A percentile compares a stretch with the other conserved stretches of the same genome.
Conservation (phyloP, 805 yeast genomes). For the Priceomyces castillae region DNA sequence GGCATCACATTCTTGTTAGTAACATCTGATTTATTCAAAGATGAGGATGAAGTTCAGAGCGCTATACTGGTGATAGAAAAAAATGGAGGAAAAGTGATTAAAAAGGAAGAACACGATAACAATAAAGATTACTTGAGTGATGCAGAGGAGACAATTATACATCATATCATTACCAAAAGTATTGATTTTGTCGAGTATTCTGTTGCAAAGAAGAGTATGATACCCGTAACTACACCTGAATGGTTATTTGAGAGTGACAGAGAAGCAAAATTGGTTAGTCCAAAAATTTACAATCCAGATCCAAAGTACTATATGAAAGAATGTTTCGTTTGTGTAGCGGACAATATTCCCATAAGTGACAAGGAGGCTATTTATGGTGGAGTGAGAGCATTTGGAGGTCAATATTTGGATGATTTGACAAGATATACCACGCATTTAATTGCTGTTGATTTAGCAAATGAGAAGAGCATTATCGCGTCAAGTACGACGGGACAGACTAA, state of each 20-base stretch:
- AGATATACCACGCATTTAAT: slow-evolving; percentile 78
- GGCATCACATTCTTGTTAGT: slow-evolving; percentile 20
- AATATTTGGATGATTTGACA: slow-evolving; percentile 58
- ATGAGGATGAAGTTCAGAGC: slow-evolving; percentile 11
- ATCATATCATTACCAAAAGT: slow-evolving; percentile 53
- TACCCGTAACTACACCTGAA: slow-evolving; percentile 60
- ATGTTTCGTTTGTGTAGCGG: slow-evolving; percentile 56
- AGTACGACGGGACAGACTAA: slow-evolving; percentile 21
- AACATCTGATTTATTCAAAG: slow-evolving; percentile 14
- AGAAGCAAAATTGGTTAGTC: slow-evolving; percentile 43
- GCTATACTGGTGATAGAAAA: slow-evolving; percentile 14
- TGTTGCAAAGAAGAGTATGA: slow-evolving; percentile 48
- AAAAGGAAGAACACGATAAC: slow-evolving; percentile 18
- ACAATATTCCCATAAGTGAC: slow-evolving; percentile 56
- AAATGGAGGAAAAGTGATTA: slow-evolving; percentile 21
- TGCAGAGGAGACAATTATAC: slow-evolving; percentile 16
- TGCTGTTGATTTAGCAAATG: slow-evolving; percentile 51
- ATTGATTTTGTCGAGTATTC: slow-evolving; percentile 51
- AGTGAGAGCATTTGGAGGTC: slow-evolving; percentile 76
- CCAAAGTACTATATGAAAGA: slow-evolving; percentile 62
- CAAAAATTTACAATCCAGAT: slow-evolving; percentile 68
- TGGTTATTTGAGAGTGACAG: slow-evolving; percentile 57
- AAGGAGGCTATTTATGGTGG: slow-evolving; percentile 67
- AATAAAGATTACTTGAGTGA: slow-evolving; percentile 16
- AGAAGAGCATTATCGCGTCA: slow-evolving; percentile 56